Evolutionary conservation across 2,329 filamentous ascomycete genomes (phyloP).

Genomic region (Helotiales sp.): DNA sequence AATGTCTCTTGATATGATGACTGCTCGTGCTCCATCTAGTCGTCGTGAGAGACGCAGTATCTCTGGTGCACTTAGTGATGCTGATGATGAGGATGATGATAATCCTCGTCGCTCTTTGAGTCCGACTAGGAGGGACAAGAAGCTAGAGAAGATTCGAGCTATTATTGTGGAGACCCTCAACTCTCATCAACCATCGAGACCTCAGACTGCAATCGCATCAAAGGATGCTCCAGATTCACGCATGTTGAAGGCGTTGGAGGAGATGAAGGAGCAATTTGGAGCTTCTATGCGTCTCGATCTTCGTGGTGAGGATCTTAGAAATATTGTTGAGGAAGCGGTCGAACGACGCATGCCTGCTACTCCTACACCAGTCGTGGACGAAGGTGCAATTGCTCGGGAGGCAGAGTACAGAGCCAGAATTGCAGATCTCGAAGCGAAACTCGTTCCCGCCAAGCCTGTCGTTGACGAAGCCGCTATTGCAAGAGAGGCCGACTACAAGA

Average conservation of each 20-base stretch:
- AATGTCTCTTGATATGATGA: constrained; percentile 60
- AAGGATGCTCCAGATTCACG: constrained; percentile 36
- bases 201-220: constrained; percentile 29
- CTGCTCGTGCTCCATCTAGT: constrained; percentile 54
- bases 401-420: constrained; percentile 37
- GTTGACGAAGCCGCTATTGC: constrained; percentile 40
- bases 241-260: constrained; percentile 67
- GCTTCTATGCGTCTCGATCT: constrained; percentile 45
- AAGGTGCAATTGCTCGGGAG: constrained; percentile 23
- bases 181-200: constrained; percentile 47
- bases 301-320: constrained; percentile 55
- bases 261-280: constrained; percentile 57
- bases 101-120: constrained; percentile 69
- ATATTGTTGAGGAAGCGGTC: constrained; percentile 63
- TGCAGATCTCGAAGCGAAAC: constrained; percentile 62
- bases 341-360: constrained; percentile 55
- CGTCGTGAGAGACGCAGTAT: constrained; percentile 62
- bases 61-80: constrained; percentile 77
- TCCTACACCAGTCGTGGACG: constrained; percentile 48
- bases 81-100: constrained; percentile 93
- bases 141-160: constrained; percentile 76
- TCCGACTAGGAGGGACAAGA: constrained; percentile 75
- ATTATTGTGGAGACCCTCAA: constrained; percentile 74
- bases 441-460: constrained; percentile 59
- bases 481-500: constrained; percentile 22